Evolutionary conservation across 2,329 filamentous ascomycete species (phyloP), one percentile per base, ranked within the genome.

Genomic region (Phialophora macrospora): DNA sequence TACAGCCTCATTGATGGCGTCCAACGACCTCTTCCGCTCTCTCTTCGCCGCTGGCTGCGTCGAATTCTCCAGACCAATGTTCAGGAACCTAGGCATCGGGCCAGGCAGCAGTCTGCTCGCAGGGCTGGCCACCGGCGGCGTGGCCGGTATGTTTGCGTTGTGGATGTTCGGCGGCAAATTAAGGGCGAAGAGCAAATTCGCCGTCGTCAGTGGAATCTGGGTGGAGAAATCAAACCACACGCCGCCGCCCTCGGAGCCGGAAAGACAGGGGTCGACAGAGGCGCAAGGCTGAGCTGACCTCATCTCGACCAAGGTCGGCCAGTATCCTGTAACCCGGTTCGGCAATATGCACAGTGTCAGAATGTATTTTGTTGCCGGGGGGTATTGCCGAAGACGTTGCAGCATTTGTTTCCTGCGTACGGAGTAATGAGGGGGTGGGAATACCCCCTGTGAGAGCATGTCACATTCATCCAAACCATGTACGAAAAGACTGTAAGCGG

Each of bases 71-170:
- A 68, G 73, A 6, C 74, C 74, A 5, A 69, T 77, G 41, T 77
- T 74, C 60, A 60, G 68, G 20, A 76, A 75, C 26, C 65, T 77
- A 14, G 75, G 75, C 9, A 70, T 77, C 34, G 72, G 70, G 0
- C 65, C 66, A 12, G 76, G 75, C 24, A 67, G 70, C 2, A 76
- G 70, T 73, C 75, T 75, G 46, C 71, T 73, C 65, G 80, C 32
- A 70, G 80, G 77, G 0, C 60, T 78, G 62, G 74, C 71, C 60
- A 72, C 75, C 1, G 78, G 28, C 4, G 64, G 78, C 55, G 72
- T 86, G 65, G 70, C 83, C n/a, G 85, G 85, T 12, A 85, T 90
- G 54, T 88, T 82, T 76, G 74, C 81, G 52, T 76, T 89, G 65
- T 89, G 83, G 75, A 83, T 83, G 69, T 85, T 78, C 66, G 86